phyloP scores from a whole-genome alignment of 2,329 filamentous ascomycete genomes.

The Mollisiaceae sp. region DNA sequence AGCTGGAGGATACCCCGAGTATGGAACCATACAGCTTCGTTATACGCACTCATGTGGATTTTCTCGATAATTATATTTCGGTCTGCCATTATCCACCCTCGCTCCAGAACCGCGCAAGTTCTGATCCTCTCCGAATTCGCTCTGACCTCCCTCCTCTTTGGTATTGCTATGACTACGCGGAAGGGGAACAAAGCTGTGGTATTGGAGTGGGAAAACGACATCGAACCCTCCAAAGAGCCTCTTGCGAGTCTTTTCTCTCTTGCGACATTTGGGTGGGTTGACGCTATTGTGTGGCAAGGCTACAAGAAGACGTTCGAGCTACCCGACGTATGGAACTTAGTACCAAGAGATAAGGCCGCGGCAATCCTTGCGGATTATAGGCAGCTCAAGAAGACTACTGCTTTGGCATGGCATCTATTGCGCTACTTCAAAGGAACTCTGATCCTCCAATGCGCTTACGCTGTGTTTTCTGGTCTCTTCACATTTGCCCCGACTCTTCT shows the following conservation, averaged over 20 bases:
- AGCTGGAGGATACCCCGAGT: constrained; percentile 72
- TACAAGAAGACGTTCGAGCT: constrained; percentile 86
- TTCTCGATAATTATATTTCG: constrained; percentile 79
- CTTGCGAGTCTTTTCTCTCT: constrained; percentile 88
- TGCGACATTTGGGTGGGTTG: constrained; percentile 88
- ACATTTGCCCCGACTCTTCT: constrained; percentile 92
- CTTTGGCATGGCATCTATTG: constrained; percentile 79
- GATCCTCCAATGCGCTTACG: constrained; percentile 79
- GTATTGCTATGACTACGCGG: constrained; percentile 79
- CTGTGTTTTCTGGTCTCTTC: constrained; percentile 78
- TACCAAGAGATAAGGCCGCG: constrained; percentile 86
- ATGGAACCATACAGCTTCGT: constrained; percentile 89
- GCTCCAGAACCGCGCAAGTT: constrained; percentile 63
- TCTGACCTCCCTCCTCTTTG: constrained; percentile 74
- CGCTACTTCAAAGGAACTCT: constrained; percentile 82
- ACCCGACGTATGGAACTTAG: constrained; percentile 87
- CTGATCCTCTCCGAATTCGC: constrained; percentile 77
- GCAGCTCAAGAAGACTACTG: constrained; percentile 80
- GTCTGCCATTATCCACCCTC: constrained; percentile 80
- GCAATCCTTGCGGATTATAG: constrained; percentile 82
- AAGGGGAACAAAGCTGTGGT: constrained; percentile 91
- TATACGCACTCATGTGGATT: constrained; percentile 86
- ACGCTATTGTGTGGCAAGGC: constrained; percentile 85
- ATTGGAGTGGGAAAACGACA: constrained; percentile 85
- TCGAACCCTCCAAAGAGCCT: constrained; percentile 86